Conservation (phyloP, 78 protist genomes). For the Diacronema lutheri region DNA sequence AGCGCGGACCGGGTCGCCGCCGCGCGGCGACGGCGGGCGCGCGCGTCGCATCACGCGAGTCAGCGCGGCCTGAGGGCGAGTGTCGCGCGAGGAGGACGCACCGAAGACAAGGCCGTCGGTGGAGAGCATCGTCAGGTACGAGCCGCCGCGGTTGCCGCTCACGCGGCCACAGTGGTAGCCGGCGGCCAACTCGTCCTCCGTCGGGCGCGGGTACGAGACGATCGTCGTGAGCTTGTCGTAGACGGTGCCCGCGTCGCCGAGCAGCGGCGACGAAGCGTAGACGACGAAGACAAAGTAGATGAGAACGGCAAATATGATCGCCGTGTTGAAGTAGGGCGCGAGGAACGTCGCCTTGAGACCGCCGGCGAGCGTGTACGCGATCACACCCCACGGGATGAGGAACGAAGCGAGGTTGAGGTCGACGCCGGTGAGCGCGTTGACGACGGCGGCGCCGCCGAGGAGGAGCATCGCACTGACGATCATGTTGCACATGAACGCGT, state of each 20-base stretch:
- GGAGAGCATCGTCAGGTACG: slow-evolving; percentile 27
- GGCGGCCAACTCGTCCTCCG: background rate
- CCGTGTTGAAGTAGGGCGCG: slow-evolving; percentile 9
- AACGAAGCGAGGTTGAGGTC: background rate
- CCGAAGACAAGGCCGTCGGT: slow-evolving; percentile 25
- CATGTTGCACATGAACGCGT: slow-evolving; percentile 1
- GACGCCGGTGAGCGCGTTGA: background rate
- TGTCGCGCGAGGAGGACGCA: too few species aligned
- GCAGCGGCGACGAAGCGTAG: background rate
- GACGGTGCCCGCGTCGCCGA: background rate
- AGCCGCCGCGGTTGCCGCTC: background rate
- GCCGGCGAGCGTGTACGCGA: slow-evolving; percentile 11
- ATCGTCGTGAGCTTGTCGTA: background rate
- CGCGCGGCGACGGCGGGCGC: too few species aligned
- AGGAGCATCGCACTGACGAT: slow-evolving; percentile 38
- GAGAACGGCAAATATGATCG: background rate
- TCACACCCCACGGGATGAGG: slow-evolving; percentile 11
- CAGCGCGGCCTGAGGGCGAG: too few species aligned
- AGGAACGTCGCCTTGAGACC: slow-evolving; percentile 27
- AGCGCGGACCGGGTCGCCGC: too few species aligned
- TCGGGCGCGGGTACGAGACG: background rate
- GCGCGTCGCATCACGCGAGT: too few species aligned
- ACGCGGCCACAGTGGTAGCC: background rate
- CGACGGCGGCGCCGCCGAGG: slow-evolving; percentile 33
- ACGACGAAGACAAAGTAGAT: background rate